phyloP scores from a whole-genome alignment of 306 rosid genomes.

The Gastrolobium bilobum region DNA sequence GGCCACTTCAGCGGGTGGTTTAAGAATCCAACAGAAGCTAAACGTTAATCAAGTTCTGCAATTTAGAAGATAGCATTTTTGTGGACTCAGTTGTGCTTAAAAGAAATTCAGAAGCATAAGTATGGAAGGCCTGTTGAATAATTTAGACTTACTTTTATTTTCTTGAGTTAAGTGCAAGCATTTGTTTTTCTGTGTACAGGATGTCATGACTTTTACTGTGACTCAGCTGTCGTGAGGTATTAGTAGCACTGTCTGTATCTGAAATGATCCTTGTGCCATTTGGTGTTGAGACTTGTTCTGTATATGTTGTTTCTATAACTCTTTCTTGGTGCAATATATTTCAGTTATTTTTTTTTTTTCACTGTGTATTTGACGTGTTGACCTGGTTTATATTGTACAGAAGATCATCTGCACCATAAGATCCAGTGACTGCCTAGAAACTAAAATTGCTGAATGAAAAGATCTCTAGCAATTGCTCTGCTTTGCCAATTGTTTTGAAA shows the following conservation, averaged over 20 bases:
- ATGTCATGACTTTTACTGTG: background rate
- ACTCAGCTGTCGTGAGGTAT: background rate
- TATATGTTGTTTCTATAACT: background rate
- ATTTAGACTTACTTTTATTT: background rate
- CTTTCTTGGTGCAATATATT: background rate
- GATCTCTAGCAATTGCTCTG: slow-evolving; percentile 66
- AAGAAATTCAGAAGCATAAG: no score
- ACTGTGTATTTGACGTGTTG: slow-evolving; percentile 13
- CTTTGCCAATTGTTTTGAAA: slow-evolving; percentile 71
- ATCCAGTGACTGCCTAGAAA: slow-evolving; percentile 65
- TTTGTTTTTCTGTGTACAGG: background rate
- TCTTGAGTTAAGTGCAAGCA: background rate
- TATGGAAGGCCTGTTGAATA: no score
- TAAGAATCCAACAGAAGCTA: no score
- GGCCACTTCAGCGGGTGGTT: no score
- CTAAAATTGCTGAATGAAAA: slow-evolving; percentile 71
- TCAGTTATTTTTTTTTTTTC: background rate
- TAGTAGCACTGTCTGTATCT: background rate
- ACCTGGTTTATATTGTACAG: slow-evolving; percentile 41
- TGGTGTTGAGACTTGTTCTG: background rate
- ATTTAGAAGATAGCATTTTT: no score
- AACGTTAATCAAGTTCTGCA: no score
- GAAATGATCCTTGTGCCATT: background rate
- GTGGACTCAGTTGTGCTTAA: no score
- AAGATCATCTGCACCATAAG: slow-evolving; percentile 42